These are phyloP conservation scores for Saccharomycopsis sp. DNA, from an alignment of 805 yeast genomes.

Conservation along the genomic window DNA sequence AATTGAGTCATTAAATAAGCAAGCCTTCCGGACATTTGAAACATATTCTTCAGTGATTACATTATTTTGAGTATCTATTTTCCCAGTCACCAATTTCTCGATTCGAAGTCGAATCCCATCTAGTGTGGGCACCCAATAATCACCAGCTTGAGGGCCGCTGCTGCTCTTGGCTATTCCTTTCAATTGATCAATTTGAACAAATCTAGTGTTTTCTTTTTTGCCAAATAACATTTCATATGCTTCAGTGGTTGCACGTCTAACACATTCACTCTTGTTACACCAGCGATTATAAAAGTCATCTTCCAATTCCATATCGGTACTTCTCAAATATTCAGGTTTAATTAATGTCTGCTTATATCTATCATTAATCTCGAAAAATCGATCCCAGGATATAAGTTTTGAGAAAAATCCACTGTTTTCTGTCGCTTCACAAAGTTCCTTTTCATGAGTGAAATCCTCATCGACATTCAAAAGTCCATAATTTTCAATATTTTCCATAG, in stretches of 20 bases:
- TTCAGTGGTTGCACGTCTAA: slow-evolving; percentile 24
- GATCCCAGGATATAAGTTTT: slow-evolving; percentile 31
- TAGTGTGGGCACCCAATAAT: slow-evolving; percentile 32
- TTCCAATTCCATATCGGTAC: slow-evolving; percentile 27
- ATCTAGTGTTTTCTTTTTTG: slow-evolving; percentile 13
- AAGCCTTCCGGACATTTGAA: not conserved
- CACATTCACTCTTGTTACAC: slow-evolving; percentile 22
- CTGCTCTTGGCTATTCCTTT: slow-evolving; percentile 3
- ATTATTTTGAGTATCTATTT: slow-evolving; percentile 35
- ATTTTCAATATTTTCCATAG: slow-evolving; percentile 15
- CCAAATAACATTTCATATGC: slow-evolving; percentile 28
- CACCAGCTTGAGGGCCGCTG: not conserved
- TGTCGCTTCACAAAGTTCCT: not conserved
- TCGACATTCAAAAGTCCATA: slow-evolving; percentile 22
- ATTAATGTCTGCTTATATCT: slow-evolving; percentile 34
- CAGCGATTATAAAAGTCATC: slow-evolving; percentile 29
- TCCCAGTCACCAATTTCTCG: slow-evolving; percentile 38
- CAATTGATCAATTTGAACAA: slow-evolving; percentile 10
- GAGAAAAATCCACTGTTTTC: slow-evolving; percentile 29
- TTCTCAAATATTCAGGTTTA: slow-evolving; percentile 33
- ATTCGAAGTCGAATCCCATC: slow-evolving; percentile 38
- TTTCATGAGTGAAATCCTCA: slow-evolving; percentile 2
- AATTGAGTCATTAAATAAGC: slow-evolving; percentile 1
- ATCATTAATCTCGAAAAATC: slow-evolving; percentile 41
- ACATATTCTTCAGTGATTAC: slow-evolving; percentile 26